A percentile compares a stretch with the other conserved stretches of the same genome.
Conservation (phyloP, 208 protist genomes). For the Strigomonas culicis region DNA sequence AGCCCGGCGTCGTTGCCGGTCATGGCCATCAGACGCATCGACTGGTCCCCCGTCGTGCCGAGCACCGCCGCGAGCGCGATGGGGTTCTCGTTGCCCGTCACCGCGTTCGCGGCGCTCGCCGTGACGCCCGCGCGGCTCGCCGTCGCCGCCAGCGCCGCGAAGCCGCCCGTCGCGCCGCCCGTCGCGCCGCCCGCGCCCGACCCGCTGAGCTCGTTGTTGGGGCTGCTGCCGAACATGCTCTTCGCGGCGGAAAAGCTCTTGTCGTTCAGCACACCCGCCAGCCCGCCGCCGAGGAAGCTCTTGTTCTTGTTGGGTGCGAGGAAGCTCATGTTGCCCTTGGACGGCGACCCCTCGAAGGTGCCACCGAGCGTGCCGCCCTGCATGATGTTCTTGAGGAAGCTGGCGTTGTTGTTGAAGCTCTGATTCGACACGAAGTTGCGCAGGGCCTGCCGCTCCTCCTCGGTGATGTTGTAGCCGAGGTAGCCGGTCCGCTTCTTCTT, state of each 20-base stretch:
- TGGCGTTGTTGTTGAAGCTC: conserved; percentile 15
- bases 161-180: too few species aligned
- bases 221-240: conserved; percentile 19
- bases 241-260: conserved; percentile 1
- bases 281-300: not conserved
- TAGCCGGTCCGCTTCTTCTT: conserved; percentile 72
- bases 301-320: not conserved
- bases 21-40: conserved; percentile 38
- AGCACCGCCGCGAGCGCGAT: conserved; percentile 5
- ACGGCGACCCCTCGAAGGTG: too few species aligned
- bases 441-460: conserved; percentile 64
- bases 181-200: conserved; percentile 8
- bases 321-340: too few species aligned
- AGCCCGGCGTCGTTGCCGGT: conserved; percentile 46
- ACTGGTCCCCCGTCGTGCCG: conserved; percentile 21
- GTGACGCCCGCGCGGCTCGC: not conserved
- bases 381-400: conserved; percentile 1
- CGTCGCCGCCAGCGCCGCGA: not conserved
- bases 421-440: conserved; percentile 38
- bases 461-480: conserved; percentile 76
- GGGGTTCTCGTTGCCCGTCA: not conserved
- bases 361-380: too few species aligned
- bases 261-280: too few species aligned
- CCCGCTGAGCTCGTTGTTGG: conserved; percentile 15
- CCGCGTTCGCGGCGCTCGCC: conserved; percentile 15